Evolutionary conservation across 2,329 filamentous ascomycete species (phyloP), one percentile per base, ranked within the genome.

Genomic region (Lachnellula hyalina): DNA sequence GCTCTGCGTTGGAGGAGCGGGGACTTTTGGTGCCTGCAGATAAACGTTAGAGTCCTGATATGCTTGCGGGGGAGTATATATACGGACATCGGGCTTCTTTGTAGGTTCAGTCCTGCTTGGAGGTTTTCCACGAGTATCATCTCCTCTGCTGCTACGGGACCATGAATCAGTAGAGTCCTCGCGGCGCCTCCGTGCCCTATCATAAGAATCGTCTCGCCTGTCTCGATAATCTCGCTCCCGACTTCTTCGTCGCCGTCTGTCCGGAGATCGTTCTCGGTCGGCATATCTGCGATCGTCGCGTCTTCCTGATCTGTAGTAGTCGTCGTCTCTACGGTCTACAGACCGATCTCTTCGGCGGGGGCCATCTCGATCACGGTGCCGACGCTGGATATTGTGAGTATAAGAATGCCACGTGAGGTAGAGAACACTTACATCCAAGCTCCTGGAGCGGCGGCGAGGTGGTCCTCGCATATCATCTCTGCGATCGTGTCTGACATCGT

Each of bases 121-220:
- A 42, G 75, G 74, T 49, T 80, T 77, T 65, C 80, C 80, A 65
- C 80, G 80, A 68, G 78, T 83, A 65, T 86, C 84, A 65, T 84
- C 86, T 70, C 81, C 82, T 77, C 80, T 84, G 73, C 77, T 80
- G 73, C 77, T 80, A 71, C 84, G 83, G 67, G 79, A 71, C 71
- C 79, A 81, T 65, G 85, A 84, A 74, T 90, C 87, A 79, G 83
- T 79, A 72, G 87, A 87, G 72, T 80, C 83, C 71, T 87, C 87
- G 71, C 82, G 82, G 69, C 82, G 82, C 64, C 77, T 79, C 69
- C 78, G 80, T 67, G 73, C 76, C 70, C 80, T 81, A 67, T 89
- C 86, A 71, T 81, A 82, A 70, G 84, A 89, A 67, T 85, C 86
- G 72, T 90, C 88, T 79, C 85, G 85, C 75, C 85, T 85, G 66